Conservation (phyloP, 306 rosid species). For the Oxytropis ochrocephala region DNA sequence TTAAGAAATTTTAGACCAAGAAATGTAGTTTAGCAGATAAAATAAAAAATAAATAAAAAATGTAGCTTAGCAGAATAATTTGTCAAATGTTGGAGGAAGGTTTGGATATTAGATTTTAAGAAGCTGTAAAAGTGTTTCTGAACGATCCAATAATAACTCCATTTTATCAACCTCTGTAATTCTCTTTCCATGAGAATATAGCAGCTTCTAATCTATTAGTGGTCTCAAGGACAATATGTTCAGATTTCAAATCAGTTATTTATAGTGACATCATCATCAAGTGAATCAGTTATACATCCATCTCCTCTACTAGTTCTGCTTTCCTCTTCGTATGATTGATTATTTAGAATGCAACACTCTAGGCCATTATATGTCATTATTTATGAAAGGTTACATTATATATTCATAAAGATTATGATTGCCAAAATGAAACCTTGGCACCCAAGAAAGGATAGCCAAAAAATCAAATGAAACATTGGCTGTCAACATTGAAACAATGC, state of each 20-base stretch:
- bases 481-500: slow-evolving; percentile 27
- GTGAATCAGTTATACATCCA: slow-evolving; percentile 71
- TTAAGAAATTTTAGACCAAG: too few species aligned
- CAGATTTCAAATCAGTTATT: slow-evolving; percentile 60
- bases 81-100: slow-evolving; percentile 86
- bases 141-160: slow-evolving; percentile 50
- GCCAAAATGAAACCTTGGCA: not conserved
- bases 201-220: slow-evolving; percentile 78
- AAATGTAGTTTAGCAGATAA: too few species aligned
- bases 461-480: not conserved
- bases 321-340: slow-evolving; percentile 62
- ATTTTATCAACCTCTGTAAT: slow-evolving; percentile 54
- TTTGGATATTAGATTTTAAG: slow-evolving; percentile 67
- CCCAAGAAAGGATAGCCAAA: not conserved
- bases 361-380: slow-evolving; percentile 85
- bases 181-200: slow-evolving; percentile 68
- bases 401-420: not conserved
- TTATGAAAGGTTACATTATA: slow-evolving; percentile 46
- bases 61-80: slow-evolving; percentile 67
- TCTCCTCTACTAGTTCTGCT: slow-evolving; percentile 79
- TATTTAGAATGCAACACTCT: slow-evolving; percentile 69
- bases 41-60: slow-evolving; percentile 44
- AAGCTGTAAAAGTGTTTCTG: slow-evolving; percentile 52
- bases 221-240: slow-evolving; percentile 61
- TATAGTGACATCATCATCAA: slow-evolving; percentile 64